Evolutionary conservation across 2,329 filamentous ascomycete genomes (phyloP).

Genomic region (Aspergillus latus): DNA sequence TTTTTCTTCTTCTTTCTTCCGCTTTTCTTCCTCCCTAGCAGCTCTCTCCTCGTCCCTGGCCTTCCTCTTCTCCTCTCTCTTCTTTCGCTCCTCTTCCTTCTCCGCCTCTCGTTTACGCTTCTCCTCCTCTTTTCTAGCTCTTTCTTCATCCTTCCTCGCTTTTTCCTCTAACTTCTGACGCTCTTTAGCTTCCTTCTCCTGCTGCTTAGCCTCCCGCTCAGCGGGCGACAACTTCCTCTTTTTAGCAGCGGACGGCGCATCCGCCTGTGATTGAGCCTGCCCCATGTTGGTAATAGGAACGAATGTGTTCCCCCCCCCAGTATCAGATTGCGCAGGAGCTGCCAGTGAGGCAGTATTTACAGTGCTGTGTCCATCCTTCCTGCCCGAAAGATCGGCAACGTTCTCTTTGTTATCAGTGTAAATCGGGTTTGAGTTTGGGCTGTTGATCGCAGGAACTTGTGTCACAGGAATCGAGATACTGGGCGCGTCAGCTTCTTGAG

Average conservation of each 20-base stretch:
- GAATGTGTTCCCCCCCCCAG: not conserved
- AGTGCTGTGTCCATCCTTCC: not conserved
- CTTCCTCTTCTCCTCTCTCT: conserved; percentile 43
- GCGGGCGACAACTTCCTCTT: conserved; percentile 35
- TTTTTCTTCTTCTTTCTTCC: conserved; percentile 49
- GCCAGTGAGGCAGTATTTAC: not conserved
- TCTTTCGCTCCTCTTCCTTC: conserved; percentile 47
- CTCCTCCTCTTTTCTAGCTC: conserved; percentile 47
- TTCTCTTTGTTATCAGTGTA: conserved; percentile 15
- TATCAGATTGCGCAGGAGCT: not conserved
- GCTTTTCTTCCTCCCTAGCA: conserved; percentile 44
- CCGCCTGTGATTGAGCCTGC: conserved; percentile 1
- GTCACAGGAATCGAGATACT: not conserved
- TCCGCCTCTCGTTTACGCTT: conserved; percentile 47
- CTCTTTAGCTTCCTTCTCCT: conserved; percentile 30
- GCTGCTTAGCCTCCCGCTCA: conserved; percentile 20
- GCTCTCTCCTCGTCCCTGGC: conserved; percentile 46
- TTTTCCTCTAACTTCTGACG: conserved; percentile 24
- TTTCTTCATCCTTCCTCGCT: conserved; percentile 21
- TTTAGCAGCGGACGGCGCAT: conserved; percentile 24
- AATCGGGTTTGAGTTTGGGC: not conserved
- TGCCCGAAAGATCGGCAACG: not conserved
- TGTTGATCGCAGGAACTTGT: not conserved
- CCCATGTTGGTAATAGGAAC: not conserved
- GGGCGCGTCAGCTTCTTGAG: not conserved